phyloP scores from a whole-genome alignment of 257 asterid species.

The Nicotiana tomentosiformis region DNA sequence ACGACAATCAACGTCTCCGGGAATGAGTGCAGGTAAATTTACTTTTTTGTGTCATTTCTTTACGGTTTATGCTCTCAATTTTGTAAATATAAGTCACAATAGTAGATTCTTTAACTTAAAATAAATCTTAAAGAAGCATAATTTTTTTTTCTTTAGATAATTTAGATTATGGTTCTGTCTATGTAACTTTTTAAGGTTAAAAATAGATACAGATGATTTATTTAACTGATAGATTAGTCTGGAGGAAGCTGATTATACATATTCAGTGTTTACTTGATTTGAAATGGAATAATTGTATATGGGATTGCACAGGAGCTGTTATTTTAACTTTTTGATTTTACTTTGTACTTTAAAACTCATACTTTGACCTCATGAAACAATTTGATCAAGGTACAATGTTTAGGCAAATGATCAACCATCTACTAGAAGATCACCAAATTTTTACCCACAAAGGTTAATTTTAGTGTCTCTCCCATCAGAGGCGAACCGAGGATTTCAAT shows the following conservation, averaged over 20 bases:
- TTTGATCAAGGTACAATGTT: neutral
- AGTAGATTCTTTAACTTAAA: neutral
- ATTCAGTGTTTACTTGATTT: neutral
- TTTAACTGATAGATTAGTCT: neutral
- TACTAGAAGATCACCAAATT: neutral
- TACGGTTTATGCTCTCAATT: neutral
- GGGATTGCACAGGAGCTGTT: neutral
- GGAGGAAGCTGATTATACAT: neutral
- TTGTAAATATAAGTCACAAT: neutral
- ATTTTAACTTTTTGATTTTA: neutral
- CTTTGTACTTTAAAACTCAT: neutral
- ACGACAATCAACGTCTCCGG: neutral
- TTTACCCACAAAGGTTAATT: neutral
- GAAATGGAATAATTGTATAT: neutral
- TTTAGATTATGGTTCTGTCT: too few relatives aligned
- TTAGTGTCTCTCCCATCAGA: too few relatives aligned
- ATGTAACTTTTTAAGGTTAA: neutral
- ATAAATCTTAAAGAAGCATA: neutral
- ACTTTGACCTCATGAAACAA: neutral
- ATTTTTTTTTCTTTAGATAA: too few relatives aligned
- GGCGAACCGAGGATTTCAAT: too few relatives aligned
- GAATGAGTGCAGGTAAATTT: neutral
- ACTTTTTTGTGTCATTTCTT: neutral
- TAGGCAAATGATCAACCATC: neutral
- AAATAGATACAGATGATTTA: neutral